A percentile compares a stretch with the other conserved stretches of the same genome.
Evolutionary conservation across 208 protist genomes (phyloP).

Genomic region (Borovskyia barvae): DNA sequence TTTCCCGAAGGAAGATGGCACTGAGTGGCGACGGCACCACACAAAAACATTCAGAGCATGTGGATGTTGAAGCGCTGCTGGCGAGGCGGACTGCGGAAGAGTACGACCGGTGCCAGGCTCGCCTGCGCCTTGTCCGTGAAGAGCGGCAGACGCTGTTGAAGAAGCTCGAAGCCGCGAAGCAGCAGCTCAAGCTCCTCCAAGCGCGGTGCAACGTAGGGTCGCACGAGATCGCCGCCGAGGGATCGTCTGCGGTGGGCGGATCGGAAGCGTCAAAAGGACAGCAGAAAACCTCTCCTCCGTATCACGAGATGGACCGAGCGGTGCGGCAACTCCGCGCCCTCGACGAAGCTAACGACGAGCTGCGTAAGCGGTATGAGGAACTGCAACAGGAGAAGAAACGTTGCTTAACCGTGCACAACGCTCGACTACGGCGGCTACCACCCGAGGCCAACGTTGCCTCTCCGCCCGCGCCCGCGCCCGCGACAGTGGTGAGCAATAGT

Average conservation of each 20-base stretch:
- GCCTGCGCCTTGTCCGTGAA: conserved; percentile 7
- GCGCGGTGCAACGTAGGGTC: neutral
- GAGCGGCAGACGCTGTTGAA: neutral
- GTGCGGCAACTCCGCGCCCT: conserved; percentile 11
- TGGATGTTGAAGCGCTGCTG: neutral
- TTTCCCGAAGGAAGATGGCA: too few relatives aligned
- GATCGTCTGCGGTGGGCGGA: neutral
- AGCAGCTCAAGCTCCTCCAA: neutral
- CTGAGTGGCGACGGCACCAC: neutral
- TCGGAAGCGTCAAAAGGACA: neutral
- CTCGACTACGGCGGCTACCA: conserved; percentile 9
- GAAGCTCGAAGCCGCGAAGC: neutral
- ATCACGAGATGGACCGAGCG: neutral
- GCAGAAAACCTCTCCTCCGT: neutral
- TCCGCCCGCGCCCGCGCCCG: neutral
- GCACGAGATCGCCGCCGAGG: neutral
- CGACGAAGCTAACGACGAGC: conserved; percentile 13
- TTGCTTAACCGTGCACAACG: conserved; percentile 4
- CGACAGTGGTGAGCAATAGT: too few relatives aligned
- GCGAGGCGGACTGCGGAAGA: neutral
- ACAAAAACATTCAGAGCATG: neutral
- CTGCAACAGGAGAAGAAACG: conserved; percentile 2
- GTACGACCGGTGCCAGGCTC: conserved; percentile 2
- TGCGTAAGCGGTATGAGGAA: conserved; percentile 2
- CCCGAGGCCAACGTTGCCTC: neutral